Base-by-base conservation (phyloP, 2,329 filamentous ascomycete genomes). In the Drechmeria coniospora region DNA sequence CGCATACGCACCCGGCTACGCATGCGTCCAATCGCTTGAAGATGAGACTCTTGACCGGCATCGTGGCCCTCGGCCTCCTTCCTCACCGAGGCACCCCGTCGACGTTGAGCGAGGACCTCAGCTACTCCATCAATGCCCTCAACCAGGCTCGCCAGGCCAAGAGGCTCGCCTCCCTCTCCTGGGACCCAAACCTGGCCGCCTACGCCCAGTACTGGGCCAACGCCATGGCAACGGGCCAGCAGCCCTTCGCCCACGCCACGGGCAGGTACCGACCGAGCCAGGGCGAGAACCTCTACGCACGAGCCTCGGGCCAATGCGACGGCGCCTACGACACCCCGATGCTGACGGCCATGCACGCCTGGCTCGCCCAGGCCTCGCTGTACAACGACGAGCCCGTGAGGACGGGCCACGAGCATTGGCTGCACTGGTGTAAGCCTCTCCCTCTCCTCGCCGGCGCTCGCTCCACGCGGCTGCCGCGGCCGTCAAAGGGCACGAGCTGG, bases 121-220 rank as follows among this genome's bases (percentile, higher is more conserved):
- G 23, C 23, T 22, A 35, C 10, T 45, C 47, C 17, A 31, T 52
- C 26, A 32, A 31, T 20, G 40, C 44, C 21, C 34, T 54, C 35
- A 54, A 54, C 24, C 39, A 46, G 29, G 49, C 43, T 24, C 47
- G 50, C 6, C 34, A 39, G 20, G 36, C 36, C 4, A 34, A 46
- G n/a, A 40, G 43, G 14, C 16, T 52, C 13, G 33, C 35, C 18
- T 40, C 43, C 25, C 39, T 53, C 3, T 21, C 29, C 2, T 53
- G 44, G 51, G 45, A 43, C 29, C 29, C 39, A 11, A 40, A 44
- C 23, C 35, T 54, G 11, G 43, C 42, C 8, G 34, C 43, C 18
- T 50, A 48, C 25, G 50, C 51, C 15, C 44, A 47, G 26, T 44
- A 41, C 16, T 54, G 48, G 51, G 51, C 47, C 10, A 42, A 46